These are phyloP conservation scores for Ophiostoma ulmi DNA, from an alignment of 2,329 filamentous ascomycete genomes.

Conservation along the genomic window DNA sequence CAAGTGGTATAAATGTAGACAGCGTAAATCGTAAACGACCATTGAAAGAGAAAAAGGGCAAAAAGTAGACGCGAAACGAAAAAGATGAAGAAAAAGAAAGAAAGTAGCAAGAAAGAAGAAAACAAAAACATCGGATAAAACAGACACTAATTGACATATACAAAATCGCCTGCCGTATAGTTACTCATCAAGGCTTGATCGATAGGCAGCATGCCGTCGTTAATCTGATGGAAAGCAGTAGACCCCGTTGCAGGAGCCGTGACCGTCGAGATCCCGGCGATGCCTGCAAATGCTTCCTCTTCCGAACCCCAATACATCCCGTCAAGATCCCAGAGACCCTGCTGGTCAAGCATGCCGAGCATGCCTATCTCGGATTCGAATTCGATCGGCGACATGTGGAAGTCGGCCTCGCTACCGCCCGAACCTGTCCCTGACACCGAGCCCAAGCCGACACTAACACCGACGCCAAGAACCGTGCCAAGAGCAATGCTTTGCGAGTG, in stretches of 20 bases:
- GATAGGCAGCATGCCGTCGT: neutral
- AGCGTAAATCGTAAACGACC: neutral
- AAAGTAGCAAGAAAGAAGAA: neutral
- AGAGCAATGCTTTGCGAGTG: slow-evolving; percentile 33
- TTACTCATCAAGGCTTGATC: neutral
- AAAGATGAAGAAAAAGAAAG: no score
- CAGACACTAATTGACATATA: neutral
- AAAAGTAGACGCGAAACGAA: no score
- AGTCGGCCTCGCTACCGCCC: neutral
- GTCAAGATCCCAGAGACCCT: slow-evolving; percentile 52
- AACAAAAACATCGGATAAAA: neutral
- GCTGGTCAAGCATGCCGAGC: slow-evolving; percentile 50
- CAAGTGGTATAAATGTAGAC: neutral
- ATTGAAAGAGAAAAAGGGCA: neutral
- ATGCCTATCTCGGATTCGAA: slow-evolving; percentile 45
- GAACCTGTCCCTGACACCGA: neutral
- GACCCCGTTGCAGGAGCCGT: neutral
- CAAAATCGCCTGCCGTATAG: neutral
- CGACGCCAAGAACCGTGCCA: neutral
- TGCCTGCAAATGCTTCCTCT: slow-evolving; percentile 24
- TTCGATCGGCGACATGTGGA: slow-evolving; percentile 36
- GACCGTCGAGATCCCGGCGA: neutral
- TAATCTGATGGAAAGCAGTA: neutral
- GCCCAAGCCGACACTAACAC: neutral
- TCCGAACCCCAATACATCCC: slow-evolving; percentile 51